These are phyloP conservation scores for Phytophthora nicotianae DNA, from an alignment of 352 stramenopile genomes.

Conservation along the genomic window DNA sequence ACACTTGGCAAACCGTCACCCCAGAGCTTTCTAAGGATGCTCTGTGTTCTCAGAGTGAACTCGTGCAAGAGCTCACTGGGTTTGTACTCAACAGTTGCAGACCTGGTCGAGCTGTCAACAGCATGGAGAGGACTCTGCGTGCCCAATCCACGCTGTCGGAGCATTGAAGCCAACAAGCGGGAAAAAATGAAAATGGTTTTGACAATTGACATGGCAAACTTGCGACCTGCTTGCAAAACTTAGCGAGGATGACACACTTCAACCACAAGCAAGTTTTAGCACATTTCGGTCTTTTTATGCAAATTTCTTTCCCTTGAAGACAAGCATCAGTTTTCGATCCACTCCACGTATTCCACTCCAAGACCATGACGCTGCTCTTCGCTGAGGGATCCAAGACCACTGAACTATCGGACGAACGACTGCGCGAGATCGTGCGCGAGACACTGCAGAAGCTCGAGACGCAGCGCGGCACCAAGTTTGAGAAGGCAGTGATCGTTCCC, in stretches of 20 bases:
- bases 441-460: conserved; percentile 73
- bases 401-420: conserved; percentile 60
- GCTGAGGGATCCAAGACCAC: conserved; percentile 73
- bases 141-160: conserved; percentile 7
- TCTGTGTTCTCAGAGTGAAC: conserved; percentile 10
- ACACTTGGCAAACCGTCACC: conserved; percentile 50
- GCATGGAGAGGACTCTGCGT: conserved; percentile 44
- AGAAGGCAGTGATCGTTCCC: conserved; percentile 92
- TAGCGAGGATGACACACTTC: conserved; percentile 11
- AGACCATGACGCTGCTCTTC: conserved; percentile 71
- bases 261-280: conserved; percentile 25
- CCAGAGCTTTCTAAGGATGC: conserved; percentile 16
- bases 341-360: background rate
- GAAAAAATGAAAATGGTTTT: background rate
- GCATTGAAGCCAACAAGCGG: conserved; percentile 1
- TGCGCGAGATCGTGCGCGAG: conserved; percentile 67
- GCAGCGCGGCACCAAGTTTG: conserved; percentile 49
- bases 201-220: too few species aligned
- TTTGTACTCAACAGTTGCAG: conserved; percentile 40
- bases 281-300: conserved; percentile 18
- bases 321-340: conserved; percentile 18
- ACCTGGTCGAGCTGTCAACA: conserved; percentile 39
- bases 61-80: conserved; percentile 38
- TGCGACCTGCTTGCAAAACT: background rate
- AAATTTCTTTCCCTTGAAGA: conserved; percentile 6